These are phyloP conservation scores for Lactarius vividus DNA, from an alignment of 768 basidiomycete species.

Conservation along the genomic window DNA sequence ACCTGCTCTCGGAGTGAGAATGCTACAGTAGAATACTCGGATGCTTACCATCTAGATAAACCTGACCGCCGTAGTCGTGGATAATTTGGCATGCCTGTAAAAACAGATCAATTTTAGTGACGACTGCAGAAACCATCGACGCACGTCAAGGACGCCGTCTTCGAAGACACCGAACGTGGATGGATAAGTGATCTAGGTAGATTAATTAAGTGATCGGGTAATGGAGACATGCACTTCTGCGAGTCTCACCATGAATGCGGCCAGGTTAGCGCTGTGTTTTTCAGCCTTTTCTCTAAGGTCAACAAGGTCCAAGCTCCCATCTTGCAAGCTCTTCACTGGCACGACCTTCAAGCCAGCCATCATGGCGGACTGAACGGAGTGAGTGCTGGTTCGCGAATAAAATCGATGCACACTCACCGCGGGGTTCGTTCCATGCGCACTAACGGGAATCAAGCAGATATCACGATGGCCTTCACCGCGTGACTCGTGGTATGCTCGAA, in stretches of 20 bases:
- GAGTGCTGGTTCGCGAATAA: slow-evolving; percentile 3
- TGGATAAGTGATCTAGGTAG: slow-evolving; percentile 82
- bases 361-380: slow-evolving; percentile 69
- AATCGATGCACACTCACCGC: slow-evolving; percentile 57
- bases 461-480: slow-evolving; percentile 82
- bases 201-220: slow-evolving; percentile 18
- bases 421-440: slow-evolving; percentile 98
- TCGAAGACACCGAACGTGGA: slow-evolving; percentile 99
- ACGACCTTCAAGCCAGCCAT: slow-evolving; percentile 98
- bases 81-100: slow-evolving; percentile 85
- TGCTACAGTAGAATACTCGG: not conserved
- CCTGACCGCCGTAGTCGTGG: slow-evolving; percentile 93
- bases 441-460: slow-evolving; percentile 90
- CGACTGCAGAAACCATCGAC: slow-evolving; percentile 22
- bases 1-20: slow-evolving; percentile 37
- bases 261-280: slow-evolving; percentile 86
- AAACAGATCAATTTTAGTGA: slow-evolving; percentile 10
- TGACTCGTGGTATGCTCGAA: slow-evolving; percentile 91
- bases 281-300: slow-evolving; percentile 87
- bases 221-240: slow-evolving; percentile 14
- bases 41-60: slow-evolving; percentile 81
- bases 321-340: slow-evolving; percentile 81
- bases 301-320: slow-evolving; percentile 86
- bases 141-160: slow-evolving; percentile 74
- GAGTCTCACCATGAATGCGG: slow-evolving; percentile 82